phyloP scores from a whole-genome alignment of 1,284 basidiomycete genomes.

The Leccinum laetum region DNA sequence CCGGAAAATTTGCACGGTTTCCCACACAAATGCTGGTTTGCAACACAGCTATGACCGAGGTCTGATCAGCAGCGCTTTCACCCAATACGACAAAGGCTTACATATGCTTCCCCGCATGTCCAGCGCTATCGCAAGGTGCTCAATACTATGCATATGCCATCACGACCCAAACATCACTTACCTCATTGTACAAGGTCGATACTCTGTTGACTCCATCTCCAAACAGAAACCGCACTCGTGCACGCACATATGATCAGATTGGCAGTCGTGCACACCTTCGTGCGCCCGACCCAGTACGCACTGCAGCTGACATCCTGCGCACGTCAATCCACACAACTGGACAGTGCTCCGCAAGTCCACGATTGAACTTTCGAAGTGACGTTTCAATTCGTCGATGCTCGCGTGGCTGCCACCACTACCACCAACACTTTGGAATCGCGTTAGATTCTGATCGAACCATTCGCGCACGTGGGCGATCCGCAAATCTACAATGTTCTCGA shows the following conservation, averaged over 20 bases:
- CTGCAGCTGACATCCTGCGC: conserved; percentile 44
- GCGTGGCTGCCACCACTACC: conserved; percentile 28
- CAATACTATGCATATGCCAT: neutral
- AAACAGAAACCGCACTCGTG: conserved; percentile 44
- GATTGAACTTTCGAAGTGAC: conserved; percentile 40
- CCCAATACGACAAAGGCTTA: conserved; percentile 22
- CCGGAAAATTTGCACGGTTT: conserved; percentile 42
- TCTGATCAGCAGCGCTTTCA: neutral
- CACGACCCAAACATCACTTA: conserved; percentile 27
- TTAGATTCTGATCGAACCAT: conserved; percentile 52
- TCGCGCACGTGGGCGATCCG: conserved; percentile 46
- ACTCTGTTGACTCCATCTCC: conserved; percentile 30
- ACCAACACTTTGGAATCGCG: conserved; percentile 40
- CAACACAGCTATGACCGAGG: conserved; percentile 40
- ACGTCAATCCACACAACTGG: conserved; percentile 49
- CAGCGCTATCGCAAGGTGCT: conserved; percentile 40
- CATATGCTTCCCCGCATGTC: conserved; percentile 57
- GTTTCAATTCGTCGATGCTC: conserved; percentile 45
- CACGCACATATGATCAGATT: conserved; percentile 46
- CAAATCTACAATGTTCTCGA: conserved; percentile 18
- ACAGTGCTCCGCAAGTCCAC: conserved; percentile 46
- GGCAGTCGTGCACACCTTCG: conserved; percentile 46
- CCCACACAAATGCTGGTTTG: conserved; percentile 52
- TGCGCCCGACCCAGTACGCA: conserved; percentile 49
- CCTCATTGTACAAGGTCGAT: conserved; percentile 43